Conservation (phyloP, 305 asterid species). For the Rubia balearica region DNA sequence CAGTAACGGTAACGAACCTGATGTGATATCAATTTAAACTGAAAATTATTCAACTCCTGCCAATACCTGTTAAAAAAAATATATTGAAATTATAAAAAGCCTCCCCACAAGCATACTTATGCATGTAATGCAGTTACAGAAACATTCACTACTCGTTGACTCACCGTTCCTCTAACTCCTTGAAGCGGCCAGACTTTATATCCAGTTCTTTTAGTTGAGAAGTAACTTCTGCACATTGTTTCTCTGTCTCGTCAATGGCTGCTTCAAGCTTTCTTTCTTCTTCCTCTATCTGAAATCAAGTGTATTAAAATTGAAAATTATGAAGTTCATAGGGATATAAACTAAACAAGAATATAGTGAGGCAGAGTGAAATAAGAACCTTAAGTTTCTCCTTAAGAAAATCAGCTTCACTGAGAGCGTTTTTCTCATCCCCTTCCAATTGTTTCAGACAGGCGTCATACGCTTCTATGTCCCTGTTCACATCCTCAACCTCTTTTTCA, state of each 20-base stretch:
- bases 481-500: conserved; percentile 98
- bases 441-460: conserved; percentile 89
- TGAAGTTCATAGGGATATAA: not conserved
- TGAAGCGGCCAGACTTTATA: conserved; percentile 74
- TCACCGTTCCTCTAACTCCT: conserved; percentile 95
- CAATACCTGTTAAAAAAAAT: conserved; percentile 60
- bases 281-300: conserved; percentile 71
- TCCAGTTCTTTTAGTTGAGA: conserved; percentile 83
- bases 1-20: conserved; percentile 52
- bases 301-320: not conserved
- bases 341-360: not conserved
- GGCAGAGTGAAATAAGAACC: conserved; percentile 33
- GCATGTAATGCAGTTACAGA: not conserved
- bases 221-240: conserved; percentile 75
- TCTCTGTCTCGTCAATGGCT: conserved; percentile 91
- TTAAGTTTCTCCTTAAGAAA: conserved; percentile 86
- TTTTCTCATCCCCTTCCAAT: conserved; percentile 83
- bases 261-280: conserved; percentile 97
- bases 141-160: conserved; percentile 8
- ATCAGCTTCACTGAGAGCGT: conserved; percentile 78
- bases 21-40: conserved; percentile 79
- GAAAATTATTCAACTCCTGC: conserved; percentile 89
- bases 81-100: not conserved
- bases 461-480: conserved; percentile 69
- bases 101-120: not conserved